Conservation (phyloP, 768 basidiomycete species). For the Cyclocybe aegerita region DNA sequence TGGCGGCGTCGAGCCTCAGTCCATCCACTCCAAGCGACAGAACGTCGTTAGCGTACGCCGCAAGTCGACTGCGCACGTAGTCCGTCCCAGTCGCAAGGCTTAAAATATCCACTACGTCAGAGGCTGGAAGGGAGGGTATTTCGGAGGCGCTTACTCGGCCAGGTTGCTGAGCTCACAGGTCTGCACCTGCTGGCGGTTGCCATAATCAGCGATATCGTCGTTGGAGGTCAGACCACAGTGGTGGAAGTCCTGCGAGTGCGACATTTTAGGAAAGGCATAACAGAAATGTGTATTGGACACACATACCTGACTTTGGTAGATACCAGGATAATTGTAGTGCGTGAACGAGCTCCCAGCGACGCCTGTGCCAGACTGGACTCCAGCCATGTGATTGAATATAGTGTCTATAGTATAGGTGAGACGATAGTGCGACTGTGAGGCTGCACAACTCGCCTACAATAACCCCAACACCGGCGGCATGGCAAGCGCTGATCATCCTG, state of each 20-base stretch:
- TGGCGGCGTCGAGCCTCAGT: constrained; percentile 62
- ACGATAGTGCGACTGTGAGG: neutral
- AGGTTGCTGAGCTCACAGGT: constrained; percentile 52
- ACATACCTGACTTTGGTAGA: constrained; percentile 45
- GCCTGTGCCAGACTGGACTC: constrained; percentile 45
- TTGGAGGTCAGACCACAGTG: constrained; percentile 56
- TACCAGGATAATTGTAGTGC: constrained; percentile 52
- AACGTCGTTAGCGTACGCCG: constrained; percentile 58
- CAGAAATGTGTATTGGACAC: neutral
- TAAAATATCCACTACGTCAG: neutral
- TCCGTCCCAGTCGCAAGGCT: constrained; percentile 65
- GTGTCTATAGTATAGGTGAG: constrained; percentile 35
- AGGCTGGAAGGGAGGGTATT: neutral
- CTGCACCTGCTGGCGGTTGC: constrained; percentile 53
- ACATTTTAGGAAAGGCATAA: neutral
- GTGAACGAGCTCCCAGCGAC: constrained; percentile 50
- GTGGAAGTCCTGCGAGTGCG: constrained; percentile 49
- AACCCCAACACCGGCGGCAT: constrained; percentile 55
- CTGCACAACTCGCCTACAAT: constrained; percentile 40
- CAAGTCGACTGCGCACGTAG: constrained; percentile 55
- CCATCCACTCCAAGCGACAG: constrained; percentile 63
- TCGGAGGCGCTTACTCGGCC: constrained; percentile 44
- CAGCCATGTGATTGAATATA: constrained; percentile 69
- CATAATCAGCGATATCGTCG: constrained; percentile 57
- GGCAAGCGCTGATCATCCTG: constrained; percentile 51